Evolutionary conservation across 2,329 filamentous ascomycete genomes (phyloP).

Genomic region (Fusarium annulatum): DNA sequence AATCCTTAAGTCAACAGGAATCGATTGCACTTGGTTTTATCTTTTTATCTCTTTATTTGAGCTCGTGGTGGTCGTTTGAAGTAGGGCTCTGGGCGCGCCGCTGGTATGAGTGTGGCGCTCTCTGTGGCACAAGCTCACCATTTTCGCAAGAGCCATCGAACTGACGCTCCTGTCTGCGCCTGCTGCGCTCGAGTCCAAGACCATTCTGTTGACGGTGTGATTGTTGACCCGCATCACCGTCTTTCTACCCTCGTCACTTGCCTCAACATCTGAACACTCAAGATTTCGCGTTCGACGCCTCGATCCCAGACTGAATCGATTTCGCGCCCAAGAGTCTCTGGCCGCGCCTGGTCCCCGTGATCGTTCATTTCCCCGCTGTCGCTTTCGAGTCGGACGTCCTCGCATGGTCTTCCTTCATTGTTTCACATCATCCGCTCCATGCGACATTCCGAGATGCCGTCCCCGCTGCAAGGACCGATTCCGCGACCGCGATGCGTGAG

Average conservation of each 20-base stretch:
- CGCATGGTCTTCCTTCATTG: too few relatives aligned
- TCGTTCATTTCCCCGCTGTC: too few relatives aligned
- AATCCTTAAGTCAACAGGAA: rapidly evolving
- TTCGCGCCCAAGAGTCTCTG: background rate
- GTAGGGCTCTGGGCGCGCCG: background rate
- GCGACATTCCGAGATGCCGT: background rate
- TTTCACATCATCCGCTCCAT: rapidly evolving
- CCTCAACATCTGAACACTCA: rapidly evolving
- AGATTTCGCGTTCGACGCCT: background rate
- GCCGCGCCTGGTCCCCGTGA: too few relatives aligned
- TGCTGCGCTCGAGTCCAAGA: background rate
- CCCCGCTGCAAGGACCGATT: background rate
- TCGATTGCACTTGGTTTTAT: background rate
- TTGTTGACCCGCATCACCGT: too few relatives aligned
- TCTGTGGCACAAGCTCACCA: background rate
- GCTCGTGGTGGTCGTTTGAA: background rate
- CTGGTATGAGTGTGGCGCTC: background rate
- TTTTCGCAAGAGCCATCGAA: background rate
- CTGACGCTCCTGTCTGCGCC: background rate
- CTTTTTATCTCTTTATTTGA: background rate
- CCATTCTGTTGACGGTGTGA: too few relatives aligned
- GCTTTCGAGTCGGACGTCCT: too few relatives aligned
- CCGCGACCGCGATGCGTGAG: rapidly evolving
- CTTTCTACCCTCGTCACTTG: background rate
- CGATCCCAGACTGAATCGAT: background rate